These are phyloP conservation scores for Pseudopyrenochaeta lycopersici DNA, from an alignment of 2,329 filamentous ascomycete species.

Conservation along the genomic window DNA sequence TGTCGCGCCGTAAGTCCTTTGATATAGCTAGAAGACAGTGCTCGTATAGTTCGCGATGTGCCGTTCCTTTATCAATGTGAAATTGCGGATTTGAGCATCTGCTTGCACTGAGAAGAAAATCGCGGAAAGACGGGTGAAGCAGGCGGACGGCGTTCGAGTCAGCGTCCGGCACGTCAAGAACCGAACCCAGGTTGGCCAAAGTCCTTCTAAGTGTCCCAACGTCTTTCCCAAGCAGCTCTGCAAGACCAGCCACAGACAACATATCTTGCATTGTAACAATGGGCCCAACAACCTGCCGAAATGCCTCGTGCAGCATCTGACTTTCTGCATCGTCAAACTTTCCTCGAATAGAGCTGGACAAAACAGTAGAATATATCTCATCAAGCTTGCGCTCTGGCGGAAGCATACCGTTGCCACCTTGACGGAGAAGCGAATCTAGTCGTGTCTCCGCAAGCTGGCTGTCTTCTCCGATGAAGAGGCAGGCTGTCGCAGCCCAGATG, in stretches of 20 bases:
- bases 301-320: constrained; percentile 5
- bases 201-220: constrained; percentile 16
- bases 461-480: constrained; percentile 27
- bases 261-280: constrained; percentile 18
- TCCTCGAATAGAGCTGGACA: constrained; percentile 3
- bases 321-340: constrained; percentile 7
- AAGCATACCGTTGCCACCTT: neutral
- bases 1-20: constrained; percentile 1
- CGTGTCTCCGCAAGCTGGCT: constrained; percentile 3
- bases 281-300: too few species aligned
- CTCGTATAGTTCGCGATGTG: neutral
- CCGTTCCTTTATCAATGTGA: constrained; percentile 33
- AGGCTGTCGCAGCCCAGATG: constrained; percentile 44
- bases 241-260: constrained; percentile 2
- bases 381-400: constrained; percentile 10
- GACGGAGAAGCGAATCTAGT: constrained; percentile 8
- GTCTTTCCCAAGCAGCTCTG: neutral
- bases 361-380: constrained; percentile 13
- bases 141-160: constrained; percentile 1
- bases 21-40: constrained; percentile 1
- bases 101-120: constrained; percentile 25
- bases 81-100: constrained; percentile 30
- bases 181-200: constrained; percentile 35
- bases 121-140: constrained; percentile 28
- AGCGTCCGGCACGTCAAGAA: constrained; percentile 28